Conservation (phyloP, 208 protist genomes). For the Endotrypanum monterogeii region DNA sequence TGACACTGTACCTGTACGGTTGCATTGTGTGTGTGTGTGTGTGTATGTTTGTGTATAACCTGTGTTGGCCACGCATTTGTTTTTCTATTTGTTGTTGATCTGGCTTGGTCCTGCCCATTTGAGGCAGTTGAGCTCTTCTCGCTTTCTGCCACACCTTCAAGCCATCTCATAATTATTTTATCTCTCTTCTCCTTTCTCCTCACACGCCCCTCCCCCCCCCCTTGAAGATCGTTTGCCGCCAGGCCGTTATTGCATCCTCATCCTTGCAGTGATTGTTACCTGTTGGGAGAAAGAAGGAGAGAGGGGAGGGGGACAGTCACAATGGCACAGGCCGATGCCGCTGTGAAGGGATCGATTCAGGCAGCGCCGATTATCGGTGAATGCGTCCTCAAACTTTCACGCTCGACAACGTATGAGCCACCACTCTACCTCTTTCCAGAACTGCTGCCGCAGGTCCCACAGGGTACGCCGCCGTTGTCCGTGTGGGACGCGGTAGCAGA, state of each 20-base stretch:
- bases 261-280: too few relatives aligned
- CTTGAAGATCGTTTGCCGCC: too few relatives aligned
- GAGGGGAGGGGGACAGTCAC: too few relatives aligned
- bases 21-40: conserved; percentile 6
- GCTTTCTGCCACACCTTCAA: too few relatives aligned
- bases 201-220: too few relatives aligned
- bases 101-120: neutral
- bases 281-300: too few relatives aligned
- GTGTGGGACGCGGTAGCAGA: conserved; percentile 84
- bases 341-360: neutral
- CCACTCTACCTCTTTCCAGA: conserved; percentile 89
- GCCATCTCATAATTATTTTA: too few relatives aligned
- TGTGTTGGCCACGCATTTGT: neutral
- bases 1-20: conserved; percentile 10
- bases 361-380: conserved; percentile 49
- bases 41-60: neutral
- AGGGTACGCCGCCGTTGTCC: conserved; percentile 54
- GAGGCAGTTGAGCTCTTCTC: neutral
- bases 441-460: conserved; percentile 69
- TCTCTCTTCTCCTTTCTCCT: too few relatives aligned
- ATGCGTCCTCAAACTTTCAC: conserved; percentile 62
- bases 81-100: neutral
- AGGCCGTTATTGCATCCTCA: too few relatives aligned
- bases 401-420: conserved; percentile 75
- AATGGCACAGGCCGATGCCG: neutral